These are phyloP conservation scores for Maudiozyma barnettii DNA, from an alignment of 805 yeast genomes.

Conservation along the genomic window DNA sequence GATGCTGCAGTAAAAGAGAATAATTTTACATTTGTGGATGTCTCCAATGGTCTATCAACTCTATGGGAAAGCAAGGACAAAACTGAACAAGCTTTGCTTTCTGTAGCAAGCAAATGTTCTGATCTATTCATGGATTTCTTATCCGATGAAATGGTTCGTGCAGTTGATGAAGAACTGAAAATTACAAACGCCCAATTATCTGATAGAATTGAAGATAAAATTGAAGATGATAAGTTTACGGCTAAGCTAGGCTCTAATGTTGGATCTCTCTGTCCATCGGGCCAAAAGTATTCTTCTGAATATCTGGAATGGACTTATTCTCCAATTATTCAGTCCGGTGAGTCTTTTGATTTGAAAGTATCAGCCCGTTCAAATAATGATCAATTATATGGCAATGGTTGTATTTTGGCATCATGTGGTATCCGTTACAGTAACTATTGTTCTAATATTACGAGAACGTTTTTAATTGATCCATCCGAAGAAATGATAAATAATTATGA, in stretches of 20 bases:
- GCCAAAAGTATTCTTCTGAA: conserved; percentile 63
- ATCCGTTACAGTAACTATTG: conserved; percentile 83
- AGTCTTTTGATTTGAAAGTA: conserved; percentile 72
- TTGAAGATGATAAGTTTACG: conserved; percentile 70
- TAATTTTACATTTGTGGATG: conserved; percentile 39
- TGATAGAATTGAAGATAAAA: conserved; percentile 68
- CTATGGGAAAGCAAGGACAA: conserved; percentile 70
- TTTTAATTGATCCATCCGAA: conserved; percentile 77
- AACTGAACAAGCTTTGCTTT: conserved; percentile 56
- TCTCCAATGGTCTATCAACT: conserved; percentile 42
- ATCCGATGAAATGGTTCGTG: conserved; percentile 77
- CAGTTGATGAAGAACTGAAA: conserved; percentile 78
- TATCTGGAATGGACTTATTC: conserved; percentile 88
- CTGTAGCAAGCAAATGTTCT: conserved; percentile 68
- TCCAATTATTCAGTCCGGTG: conserved; percentile 86
- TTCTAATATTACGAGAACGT: conserved; percentile 80
- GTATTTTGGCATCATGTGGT: conserved; percentile 75
- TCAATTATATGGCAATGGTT: conserved; percentile 60
- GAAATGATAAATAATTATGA: conserved; percentile 75
- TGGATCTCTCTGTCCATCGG: conserved; percentile 26
- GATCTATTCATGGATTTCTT: conserved; percentile 71
- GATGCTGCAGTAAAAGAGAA: conserved; percentile 31
- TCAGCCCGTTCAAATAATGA: conserved; percentile 68
- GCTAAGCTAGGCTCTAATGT: conserved; percentile 42
- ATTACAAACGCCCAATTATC: conserved; percentile 64